Conservation (phyloP, 1,139 yeast species). For the Candida sp. region DNA sequence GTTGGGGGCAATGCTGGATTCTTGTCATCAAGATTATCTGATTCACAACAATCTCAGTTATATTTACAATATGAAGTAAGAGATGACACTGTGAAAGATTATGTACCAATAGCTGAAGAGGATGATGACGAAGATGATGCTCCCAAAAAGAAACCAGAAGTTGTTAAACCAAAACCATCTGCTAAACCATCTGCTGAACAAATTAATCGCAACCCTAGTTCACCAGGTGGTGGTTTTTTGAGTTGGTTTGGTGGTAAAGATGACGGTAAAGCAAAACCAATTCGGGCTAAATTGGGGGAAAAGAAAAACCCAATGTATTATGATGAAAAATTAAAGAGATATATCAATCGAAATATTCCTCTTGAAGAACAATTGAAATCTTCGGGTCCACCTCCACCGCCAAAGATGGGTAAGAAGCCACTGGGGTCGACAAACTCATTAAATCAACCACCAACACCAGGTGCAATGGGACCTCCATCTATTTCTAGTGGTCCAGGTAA, state of each 20-base stretch:
- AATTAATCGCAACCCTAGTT: slow-evolving; percentile 10
- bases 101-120: slow-evolving; percentile 43
- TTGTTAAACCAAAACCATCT: slow-evolving; percentile 12
- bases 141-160: slow-evolving; percentile 10
- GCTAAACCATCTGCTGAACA: slow-evolving; percentile 7
- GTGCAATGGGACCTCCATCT: slow-evolving; percentile 6
- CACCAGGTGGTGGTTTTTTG: slow-evolving; percentile 41
- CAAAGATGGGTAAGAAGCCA: slow-evolving; percentile 38
- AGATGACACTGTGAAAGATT: slow-evolving; percentile 46
- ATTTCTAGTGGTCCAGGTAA: slow-evolving; percentile 5
- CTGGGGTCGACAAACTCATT: slow-evolving; percentile 6
- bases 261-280: slow-evolving; percentile 68
- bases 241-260: slow-evolving; percentile 40
- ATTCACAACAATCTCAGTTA: slow-evolving; percentile 44
- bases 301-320: slow-evolving; percentile 64
- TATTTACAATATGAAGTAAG: slow-evolving; percentile 47
- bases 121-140: slow-evolving; percentile 43
- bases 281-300: slow-evolving; percentile 85
- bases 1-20: slow-evolving; percentile 31
- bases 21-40: slow-evolving; percentile 40
- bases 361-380: slow-evolving; percentile 65
- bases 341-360: slow-evolving; percentile 75
- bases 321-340: slow-evolving; percentile 81
- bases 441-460: slow-evolving; percentile 7
- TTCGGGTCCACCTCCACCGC: slow-evolving; percentile 75